Evolutionary conservation across 371 early-diverging fungal species (phyloP).

Genomic region (Zopfochytrium polystomum): DNA sequence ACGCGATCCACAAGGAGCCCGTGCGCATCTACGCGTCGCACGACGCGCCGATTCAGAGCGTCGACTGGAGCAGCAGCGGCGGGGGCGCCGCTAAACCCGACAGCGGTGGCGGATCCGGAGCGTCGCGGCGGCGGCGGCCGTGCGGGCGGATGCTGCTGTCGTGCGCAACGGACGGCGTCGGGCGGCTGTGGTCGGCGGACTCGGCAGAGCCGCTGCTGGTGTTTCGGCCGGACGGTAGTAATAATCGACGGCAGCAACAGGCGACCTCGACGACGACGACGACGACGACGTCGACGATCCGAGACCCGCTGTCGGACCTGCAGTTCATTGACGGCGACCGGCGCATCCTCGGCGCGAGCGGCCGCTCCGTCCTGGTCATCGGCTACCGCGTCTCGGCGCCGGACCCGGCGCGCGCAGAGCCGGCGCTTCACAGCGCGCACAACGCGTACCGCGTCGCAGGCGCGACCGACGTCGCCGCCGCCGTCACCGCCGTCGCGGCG

Average conservation of each 20-base stretch:
- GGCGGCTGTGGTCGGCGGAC: slow-evolving; percentile 7
- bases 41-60: too few species aligned
- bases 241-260: too few species aligned
- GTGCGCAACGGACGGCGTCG: slow-evolving; percentile 10
- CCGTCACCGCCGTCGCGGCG: neutral
- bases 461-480: neutral
- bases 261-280: too few species aligned
- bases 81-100: too few species aligned
- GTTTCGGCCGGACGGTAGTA: neutral
- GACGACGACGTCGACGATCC: neutral
- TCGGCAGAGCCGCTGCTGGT: slow-evolving; percentile 12
- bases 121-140: too few species aligned
- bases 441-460: slow-evolving; percentile 2
- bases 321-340: slow-evolving; percentile 13
- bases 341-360: neutral
- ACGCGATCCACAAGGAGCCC: too few species aligned
- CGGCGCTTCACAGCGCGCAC: slow-evolving; percentile 7
- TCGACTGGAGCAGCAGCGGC: too few species aligned
- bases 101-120: too few species aligned
- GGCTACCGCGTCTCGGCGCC: neutral
- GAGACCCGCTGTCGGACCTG: neutral
- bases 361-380: neutral
- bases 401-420: slow-evolving; percentile 9
- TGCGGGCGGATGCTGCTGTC: slow-evolving; percentile 4
- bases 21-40: too few species aligned